phyloP scores from a whole-genome alignment of 192 early-diverging fungal species.

The Blastocladiella britannica region DNA sequence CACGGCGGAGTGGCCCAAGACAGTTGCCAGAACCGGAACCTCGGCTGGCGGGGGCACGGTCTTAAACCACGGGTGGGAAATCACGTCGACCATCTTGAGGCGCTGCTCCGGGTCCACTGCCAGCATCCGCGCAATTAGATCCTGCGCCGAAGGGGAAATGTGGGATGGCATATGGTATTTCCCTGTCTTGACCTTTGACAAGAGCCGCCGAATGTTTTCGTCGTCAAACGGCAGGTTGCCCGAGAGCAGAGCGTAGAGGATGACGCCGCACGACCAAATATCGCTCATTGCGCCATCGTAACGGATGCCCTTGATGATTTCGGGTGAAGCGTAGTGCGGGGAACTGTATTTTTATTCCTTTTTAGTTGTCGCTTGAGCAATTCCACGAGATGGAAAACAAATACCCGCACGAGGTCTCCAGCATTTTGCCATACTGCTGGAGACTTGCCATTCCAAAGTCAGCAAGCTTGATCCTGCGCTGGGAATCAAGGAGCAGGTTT shows the following conservation, averaged over 20 bases:
- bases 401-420: neutral
- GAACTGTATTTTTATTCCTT: no score
- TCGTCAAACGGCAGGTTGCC: conserved; percentile 58
- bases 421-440: conserved; percentile 2
- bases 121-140: conserved; percentile 17
- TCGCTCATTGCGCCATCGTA: conserved; percentile 47
- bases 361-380: no score
- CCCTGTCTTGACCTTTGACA: conserved; percentile 18
- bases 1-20: neutral
- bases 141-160: conserved; percentile 11
- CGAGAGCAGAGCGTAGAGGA: conserved; percentile 44
- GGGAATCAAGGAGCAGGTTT: neutral
- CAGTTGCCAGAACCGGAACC: neutral
- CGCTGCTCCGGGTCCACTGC: conserved; percentile 16
- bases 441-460: conserved; percentile 80
- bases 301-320: conserved; percentile 19
- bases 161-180: conserved; percentile 18
- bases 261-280: conserved; percentile 58
- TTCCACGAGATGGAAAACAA: no score
- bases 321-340: conserved; percentile 1
- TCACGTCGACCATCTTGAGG: conserved; percentile 16
- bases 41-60: neutral
- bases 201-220: conserved; percentile 38
- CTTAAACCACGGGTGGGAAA: neutral
- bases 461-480: conserved; percentile 44